Percentiles rank a stretch among this genome's conserved stretches.
Conservation (phyloP, 208 protist species). For the Trypanosoma vivax region DNA sequence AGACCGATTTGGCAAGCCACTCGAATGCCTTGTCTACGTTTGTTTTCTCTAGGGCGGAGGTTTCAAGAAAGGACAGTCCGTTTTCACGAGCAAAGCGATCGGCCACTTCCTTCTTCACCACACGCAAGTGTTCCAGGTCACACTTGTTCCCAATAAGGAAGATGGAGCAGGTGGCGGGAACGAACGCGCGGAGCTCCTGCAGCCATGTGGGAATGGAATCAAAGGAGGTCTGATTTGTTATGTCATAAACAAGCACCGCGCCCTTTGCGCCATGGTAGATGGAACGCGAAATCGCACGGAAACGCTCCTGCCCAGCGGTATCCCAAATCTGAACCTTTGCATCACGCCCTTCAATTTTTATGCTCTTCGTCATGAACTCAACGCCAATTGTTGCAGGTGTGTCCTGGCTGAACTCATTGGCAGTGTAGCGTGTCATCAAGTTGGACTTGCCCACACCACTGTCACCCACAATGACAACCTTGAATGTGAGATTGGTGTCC, state of each 20-base stretch:
- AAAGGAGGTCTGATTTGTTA: constrained; percentile 96
- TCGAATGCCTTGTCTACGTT: constrained; percentile 99
- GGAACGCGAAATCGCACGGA: constrained; percentile 96
- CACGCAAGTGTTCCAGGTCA: constrained; percentile 87
- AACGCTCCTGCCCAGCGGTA: constrained; percentile 98
- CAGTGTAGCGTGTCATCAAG: constrained; percentile 85
- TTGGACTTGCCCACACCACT: constrained; percentile 89
- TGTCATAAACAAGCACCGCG: constrained; percentile 99
- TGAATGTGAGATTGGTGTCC: constrained; percentile 85
- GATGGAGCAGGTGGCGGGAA: constrained; percentile 95
- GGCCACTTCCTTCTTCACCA: constrained; percentile 93
- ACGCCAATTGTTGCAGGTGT: constrained; percentile 91
- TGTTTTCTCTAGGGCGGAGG: constrained; percentile 96
- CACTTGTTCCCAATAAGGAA: constrained; percentile 99
- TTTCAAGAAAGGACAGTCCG: constrained; percentile 97
- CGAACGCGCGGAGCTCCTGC: constrained; percentile 96
- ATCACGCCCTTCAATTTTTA: constrained; percentile 91
- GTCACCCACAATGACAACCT: constrained; percentile 94
- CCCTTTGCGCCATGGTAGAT: constrained; percentile 98
- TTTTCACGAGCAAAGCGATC: constrained; percentile 94
- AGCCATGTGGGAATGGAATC: constrained; percentile 98
- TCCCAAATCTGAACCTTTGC: constrained; percentile 99
- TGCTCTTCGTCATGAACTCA: constrained; percentile 90
- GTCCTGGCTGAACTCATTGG: constrained; percentile 86
- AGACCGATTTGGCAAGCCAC: constrained; percentile 94